A percentile compares a stretch with the other conserved stretches of the same genome.
Evolutionary conservation across 2,329 filamentous ascomycete species (phyloP).

Genomic region (Clarireedia hainanense): DNA sequence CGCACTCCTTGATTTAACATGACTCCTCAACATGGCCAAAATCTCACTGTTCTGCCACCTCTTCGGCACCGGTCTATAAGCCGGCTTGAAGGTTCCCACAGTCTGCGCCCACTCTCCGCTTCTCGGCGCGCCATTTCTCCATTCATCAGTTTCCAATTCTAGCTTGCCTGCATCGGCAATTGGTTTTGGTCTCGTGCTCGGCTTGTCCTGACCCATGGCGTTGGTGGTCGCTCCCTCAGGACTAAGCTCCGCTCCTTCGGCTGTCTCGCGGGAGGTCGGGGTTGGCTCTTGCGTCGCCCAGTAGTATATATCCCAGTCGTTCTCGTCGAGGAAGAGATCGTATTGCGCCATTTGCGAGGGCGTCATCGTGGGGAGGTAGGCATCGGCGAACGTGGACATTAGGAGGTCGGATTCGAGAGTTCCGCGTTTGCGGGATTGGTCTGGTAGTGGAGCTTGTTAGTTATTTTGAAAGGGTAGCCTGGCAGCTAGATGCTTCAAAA

Average conservation of each 20-base stretch:
- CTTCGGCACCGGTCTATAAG: constrained; percentile 80
- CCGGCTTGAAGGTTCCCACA: constrained; percentile 85
- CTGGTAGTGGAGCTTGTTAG: constrained; percentile 38
- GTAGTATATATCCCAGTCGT: constrained; percentile 99
- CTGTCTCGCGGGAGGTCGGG: constrained; percentile 47
- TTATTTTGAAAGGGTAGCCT: constrained; percentile 7
- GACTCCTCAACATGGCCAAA: constrained; percentile 64
- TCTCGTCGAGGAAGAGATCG: constrained; percentile 92
- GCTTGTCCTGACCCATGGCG: constrained; percentile 1
- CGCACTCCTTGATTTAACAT: constrained; percentile 67
- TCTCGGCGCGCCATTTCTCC: constrained; percentile 30
- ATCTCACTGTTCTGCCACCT: constrained; percentile 83
- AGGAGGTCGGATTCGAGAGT: constrained; percentile 94
- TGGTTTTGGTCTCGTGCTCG: not conserved
- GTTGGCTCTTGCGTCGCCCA: constrained; percentile 86
- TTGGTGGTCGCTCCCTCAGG: constrained; percentile 11
- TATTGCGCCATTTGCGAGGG: constrained; percentile 69
- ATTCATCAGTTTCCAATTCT: constrained; percentile 22
- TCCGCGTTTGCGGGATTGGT: constrained; percentile 94
- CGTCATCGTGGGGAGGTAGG: constrained; percentile 68
- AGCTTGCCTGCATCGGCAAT: constrained; percentile 21
- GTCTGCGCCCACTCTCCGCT: constrained; percentile 95
- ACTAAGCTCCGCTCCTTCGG: constrained; percentile 42
- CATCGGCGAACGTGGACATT: constrained; percentile 87
- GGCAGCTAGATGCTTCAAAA: not conserved